These are phyloP conservation scores for Ustilago lituana DNA, from an alignment of 1,284 basidiomycete genomes.

Conservation along the genomic window DNA sequence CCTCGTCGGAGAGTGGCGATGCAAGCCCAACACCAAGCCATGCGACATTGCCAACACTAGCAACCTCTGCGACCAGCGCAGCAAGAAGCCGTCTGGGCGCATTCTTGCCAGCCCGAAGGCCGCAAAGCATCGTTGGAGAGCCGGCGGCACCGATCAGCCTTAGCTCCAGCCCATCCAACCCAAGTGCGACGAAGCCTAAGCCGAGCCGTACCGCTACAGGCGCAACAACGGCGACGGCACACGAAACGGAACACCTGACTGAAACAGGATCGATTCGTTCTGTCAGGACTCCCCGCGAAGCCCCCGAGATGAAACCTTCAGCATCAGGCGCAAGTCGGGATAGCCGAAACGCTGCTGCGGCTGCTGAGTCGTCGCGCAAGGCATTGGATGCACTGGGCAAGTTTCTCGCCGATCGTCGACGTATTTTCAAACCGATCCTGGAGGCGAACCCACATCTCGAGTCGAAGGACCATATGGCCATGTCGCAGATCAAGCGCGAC, in stretches of 20 bases:
- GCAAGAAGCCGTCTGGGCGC: conserved; percentile 59
- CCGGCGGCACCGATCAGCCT: conserved; percentile 16
- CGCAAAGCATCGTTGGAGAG: conserved; percentile 47
- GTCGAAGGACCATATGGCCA: conserved; percentile 46
- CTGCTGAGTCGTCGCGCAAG: conserved; percentile 23
- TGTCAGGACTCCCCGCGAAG: conserved; percentile 29
- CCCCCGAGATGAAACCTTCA: conserved; percentile 33
- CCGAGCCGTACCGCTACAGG: conserved; percentile 15
- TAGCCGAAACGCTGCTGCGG: conserved; percentile 10
- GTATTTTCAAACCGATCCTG: conserved; percentile 62
- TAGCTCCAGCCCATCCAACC: conserved; percentile 36
- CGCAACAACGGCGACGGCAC: conserved; percentile 2
- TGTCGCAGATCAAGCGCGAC: conserved; percentile 55
- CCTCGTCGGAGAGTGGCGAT: conserved; percentile 16
- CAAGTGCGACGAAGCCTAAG: conserved; percentile 25
- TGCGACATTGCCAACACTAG: conserved; percentile 23
- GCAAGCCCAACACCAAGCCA: conserved; percentile 26
- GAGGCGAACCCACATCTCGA: conserved; percentile 38
- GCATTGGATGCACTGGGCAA: conserved; percentile 62
- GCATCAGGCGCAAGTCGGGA: conserved; percentile 29
- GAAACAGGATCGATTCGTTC: conserved; percentile 45
- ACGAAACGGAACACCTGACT: conserved; percentile 17
- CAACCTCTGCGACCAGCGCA: conserved; percentile 25
- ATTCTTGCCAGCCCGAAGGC: conserved; percentile 30
- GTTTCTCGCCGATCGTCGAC: conserved; percentile 64